Base-by-base conservation (phyloP, 345 rosid genomes). In the Euphorbia peplus region DNA sequence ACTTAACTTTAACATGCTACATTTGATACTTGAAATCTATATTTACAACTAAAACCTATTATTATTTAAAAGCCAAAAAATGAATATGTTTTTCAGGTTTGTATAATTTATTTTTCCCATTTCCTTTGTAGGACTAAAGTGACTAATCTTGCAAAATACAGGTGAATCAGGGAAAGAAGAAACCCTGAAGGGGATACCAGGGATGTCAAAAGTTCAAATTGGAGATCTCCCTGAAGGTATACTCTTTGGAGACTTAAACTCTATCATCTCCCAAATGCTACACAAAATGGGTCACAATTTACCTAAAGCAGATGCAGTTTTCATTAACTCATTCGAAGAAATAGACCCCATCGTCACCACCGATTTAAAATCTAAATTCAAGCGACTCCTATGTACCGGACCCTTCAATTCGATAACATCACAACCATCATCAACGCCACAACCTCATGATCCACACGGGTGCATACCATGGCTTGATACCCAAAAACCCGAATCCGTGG, bases 201-300 rank as follows among this genome's bases (percentile, higher is more conserved):
- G 86, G 55, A 66, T 80, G 83, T 77, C 82, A 3, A 77, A 74
- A 39, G 22, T 77, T 25, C 71, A 59, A 32, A 28, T 70, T 19
- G 1, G 70, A 16, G 86, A 80, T 75, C 63, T 83, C 69, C 83
- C 80, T 3, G 83, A 83, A 72, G 86, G 82, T 47, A 64, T 77
- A 35, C 60, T 80, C 10, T 70, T 60, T 44, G 85, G 85, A 19
- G 69, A 79, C 63, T 32, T 73, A 19, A 70, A 75, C 1, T 79
- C 86, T 13, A 8, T 70, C 54, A 79, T 83, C 69, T 79, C 86
- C 53, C 3, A 16, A 28, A 80, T 77, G 80, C 76, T 80, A 24
- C 72, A 63, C 42, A 67, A 64, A 53, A 80, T 84, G 88, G 81
- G 76, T 57, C n/a, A 13, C 16, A 28, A 47, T 3, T 67, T 82